Conservation (phyloP, 179 eudicot species). For the Sideroxylon spinosum region DNA sequence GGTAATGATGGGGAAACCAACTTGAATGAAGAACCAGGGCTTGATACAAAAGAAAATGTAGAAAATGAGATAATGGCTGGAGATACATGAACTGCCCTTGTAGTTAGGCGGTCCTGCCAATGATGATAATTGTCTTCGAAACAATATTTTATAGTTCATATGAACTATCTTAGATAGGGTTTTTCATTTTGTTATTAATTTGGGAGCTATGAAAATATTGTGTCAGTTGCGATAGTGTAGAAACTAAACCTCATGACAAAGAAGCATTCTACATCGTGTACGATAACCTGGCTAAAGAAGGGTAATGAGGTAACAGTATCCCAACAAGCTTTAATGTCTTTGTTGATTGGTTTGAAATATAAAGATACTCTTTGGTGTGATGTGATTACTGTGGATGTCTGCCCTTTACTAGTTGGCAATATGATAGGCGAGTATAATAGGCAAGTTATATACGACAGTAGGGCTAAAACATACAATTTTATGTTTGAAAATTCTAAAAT, state of each 20-base stretch:
- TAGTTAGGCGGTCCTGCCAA: not conserved
- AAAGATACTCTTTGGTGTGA: not conserved
- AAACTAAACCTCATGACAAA: not conserved
- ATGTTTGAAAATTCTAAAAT: not conserved
- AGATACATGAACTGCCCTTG: not conserved
- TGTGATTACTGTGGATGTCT: not conserved
- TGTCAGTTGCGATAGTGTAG: not conserved
- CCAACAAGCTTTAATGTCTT: not conserved
- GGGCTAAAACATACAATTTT: not conserved
- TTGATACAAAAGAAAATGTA: not conserved
- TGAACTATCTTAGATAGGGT: not conserved
- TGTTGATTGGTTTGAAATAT: not conserved
- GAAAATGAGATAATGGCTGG: not conserved
- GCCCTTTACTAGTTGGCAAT: not conserved
- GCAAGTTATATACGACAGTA: not conserved
- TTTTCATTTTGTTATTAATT: not conserved
- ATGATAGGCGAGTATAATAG: not conserved
- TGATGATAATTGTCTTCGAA: not conserved
- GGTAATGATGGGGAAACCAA: not conserved
- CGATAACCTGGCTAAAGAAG: not conserved
- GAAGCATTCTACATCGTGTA: not conserved
- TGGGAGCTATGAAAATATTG: not conserved
- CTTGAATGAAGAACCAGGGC: not conserved
- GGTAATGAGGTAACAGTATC: not conserved
- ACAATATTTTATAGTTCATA: not conserved